phyloP scores from a whole-genome alignment of 176 grass and related monocot species.

The Microstegium vimineum region DNA sequence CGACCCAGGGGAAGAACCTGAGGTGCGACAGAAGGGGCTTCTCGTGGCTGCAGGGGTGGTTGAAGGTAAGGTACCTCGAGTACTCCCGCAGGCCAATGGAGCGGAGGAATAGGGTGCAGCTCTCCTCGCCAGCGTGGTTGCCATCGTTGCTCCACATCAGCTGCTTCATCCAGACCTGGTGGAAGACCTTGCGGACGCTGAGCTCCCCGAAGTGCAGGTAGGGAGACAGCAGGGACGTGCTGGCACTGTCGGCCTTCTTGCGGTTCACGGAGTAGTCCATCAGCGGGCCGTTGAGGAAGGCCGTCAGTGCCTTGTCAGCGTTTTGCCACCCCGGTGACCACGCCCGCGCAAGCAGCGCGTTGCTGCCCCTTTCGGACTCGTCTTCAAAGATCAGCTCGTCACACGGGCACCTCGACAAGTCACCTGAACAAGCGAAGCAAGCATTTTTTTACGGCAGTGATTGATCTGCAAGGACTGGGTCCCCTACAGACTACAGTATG shows the following conservation, averaged over 20 bases:
- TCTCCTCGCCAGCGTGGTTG: slow-evolving; percentile 78
- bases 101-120: slow-evolving; percentile 75
- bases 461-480: background rate
- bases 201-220: slow-evolving; percentile 94
- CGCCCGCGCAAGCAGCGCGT: slow-evolving; percentile 89
- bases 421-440: slow-evolving; percentile 47
- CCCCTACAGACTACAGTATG: background rate
- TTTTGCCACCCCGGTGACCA: slow-evolving; percentile 99
- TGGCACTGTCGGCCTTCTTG: slow-evolving; percentile 80
- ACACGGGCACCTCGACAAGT: slow-evolving; percentile 48
- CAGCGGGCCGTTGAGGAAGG: slow-evolving; percentile 84
- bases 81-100: slow-evolving; percentile 88
- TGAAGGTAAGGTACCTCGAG: slow-evolving; percentile 95
- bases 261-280: slow-evolving; percentile 76
- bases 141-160: slow-evolving; percentile 83
- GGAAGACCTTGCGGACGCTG: slow-evolving; percentile 96
- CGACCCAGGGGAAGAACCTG: slow-evolving; percentile 92
- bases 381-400: slow-evolving; percentile 82
- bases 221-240: slow-evolving; percentile 86
- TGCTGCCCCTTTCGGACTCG: slow-evolving; percentile 92
- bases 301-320: slow-evolving; percentile 62
- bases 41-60: slow-evolving; percentile 89
- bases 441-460: slow-evolving; percentile 36
- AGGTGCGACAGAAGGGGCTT: slow-evolving; percentile 81
- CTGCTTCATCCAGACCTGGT: slow-evolving; percentile 91